These are phyloP conservation scores for Rossbeevera mucosa DNA, from an alignment of 768 basidiomycete species.

Conservation along the genomic window DNA sequence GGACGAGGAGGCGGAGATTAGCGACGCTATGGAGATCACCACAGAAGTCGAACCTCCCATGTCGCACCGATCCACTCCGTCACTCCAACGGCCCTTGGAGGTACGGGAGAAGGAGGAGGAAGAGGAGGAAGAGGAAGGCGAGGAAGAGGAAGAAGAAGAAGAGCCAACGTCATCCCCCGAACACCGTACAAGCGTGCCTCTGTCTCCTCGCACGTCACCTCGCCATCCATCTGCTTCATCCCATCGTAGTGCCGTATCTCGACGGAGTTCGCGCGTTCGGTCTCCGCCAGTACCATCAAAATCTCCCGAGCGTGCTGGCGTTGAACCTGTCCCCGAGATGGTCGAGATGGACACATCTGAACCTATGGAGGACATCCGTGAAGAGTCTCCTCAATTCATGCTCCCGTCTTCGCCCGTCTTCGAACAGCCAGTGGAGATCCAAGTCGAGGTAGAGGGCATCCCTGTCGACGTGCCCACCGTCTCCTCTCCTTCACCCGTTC, in stretches of 20 bases:
- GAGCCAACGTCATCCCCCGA: conserved; percentile 4
- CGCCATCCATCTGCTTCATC: conserved; percentile 7
- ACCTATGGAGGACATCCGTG: conserved; percentile 19
- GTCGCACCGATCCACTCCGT: conserved; percentile 15
- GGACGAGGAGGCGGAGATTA: conserved; percentile 23
- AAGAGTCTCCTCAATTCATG: conserved; percentile 22
- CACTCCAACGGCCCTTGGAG: conserved; percentile 10
- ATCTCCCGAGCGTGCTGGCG: conserved; percentile 6
- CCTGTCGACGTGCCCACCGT: not conserved
- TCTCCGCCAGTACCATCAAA: conserved; percentile 9
- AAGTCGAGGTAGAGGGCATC: not conserved
- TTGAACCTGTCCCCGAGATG: conserved; percentile 7
- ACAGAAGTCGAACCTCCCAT: conserved; percentile 12
- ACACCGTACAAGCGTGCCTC: not conserved
- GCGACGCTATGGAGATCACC: conserved; percentile 8
- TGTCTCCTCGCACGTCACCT: conserved; percentile 19
- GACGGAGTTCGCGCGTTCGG: conserved; percentile 11
- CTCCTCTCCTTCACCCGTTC: conserved; percentile 1
- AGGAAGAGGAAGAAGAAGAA: conserved; percentile 13
- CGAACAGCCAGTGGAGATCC: not conserved
- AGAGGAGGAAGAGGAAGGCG: conserved; percentile 14
- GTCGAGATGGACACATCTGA: conserved; percentile 12
- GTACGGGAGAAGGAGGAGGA: conserved; percentile 11
- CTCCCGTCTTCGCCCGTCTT: conserved; percentile 22
- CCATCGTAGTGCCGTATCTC: conserved; percentile 19